These are phyloP conservation scores for Inga laurina DNA, from an alignment of 306 rosid genomes.

Conservation along the genomic window DNA sequence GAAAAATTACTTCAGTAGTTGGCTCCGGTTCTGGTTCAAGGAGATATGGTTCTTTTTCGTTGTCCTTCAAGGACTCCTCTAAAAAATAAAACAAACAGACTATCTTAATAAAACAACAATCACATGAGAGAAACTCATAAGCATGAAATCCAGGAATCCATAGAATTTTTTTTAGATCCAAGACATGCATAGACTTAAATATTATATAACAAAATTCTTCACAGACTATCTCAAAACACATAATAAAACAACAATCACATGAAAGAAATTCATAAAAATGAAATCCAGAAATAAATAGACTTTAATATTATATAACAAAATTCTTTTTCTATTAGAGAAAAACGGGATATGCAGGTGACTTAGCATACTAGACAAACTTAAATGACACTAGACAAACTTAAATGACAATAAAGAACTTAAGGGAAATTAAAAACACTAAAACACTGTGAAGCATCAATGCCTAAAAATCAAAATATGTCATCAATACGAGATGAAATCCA, in stretches of 20 bases:
- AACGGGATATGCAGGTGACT: background rate
- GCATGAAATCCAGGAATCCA: no score
- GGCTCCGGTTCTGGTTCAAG: conserved; percentile 39
- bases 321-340: no score
- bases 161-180: background rate
- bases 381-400: no score
- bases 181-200: conserved; percentile 5
- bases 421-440: background rate
- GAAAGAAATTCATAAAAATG: no score
- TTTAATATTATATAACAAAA: no score
- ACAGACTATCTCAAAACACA: no score
- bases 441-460: background rate
- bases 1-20: conserved; percentile 95
- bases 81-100: conserved; percentile 22
- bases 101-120: conserved; percentile 24
- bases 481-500: no score
- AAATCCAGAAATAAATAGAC: no score
- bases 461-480: no score
- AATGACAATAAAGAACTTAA: background rate
- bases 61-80: conserved; percentile 85
- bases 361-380: conserved; percentile 15
- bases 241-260: no score
- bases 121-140: background rate
- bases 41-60: conserved; percentile 54
- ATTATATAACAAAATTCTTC: background rate